These are phyloP conservation scores for Scytalidium lignicola DNA, from an alignment of 2,329 filamentous ascomycete species.

Conservation along the genomic window DNA sequence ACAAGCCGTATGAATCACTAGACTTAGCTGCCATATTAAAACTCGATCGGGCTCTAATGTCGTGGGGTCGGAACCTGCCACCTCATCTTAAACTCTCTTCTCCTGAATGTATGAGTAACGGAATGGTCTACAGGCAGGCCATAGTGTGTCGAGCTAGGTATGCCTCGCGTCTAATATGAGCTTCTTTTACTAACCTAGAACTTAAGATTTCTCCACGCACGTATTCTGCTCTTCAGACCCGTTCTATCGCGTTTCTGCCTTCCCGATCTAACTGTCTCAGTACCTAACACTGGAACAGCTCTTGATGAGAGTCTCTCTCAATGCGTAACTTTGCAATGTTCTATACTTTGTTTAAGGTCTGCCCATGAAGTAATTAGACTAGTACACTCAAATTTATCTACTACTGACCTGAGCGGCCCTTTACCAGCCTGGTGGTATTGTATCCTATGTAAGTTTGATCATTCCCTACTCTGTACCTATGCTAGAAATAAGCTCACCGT, in stretches of 20 bases:
- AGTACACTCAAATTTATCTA: background rate
- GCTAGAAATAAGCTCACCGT: background rate
- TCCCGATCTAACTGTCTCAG: conserved; percentile 13
- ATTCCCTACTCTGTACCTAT: too few relatives aligned
- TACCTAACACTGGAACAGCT: conserved; percentile 12
- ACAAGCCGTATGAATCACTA: background rate
- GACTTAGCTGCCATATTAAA: conserved; percentile 28
- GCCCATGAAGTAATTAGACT: conserved; percentile 28
- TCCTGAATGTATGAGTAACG: conserved; percentile 12
- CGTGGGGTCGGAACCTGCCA: conserved; percentile 28
- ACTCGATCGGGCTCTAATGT: conserved; percentile 27
- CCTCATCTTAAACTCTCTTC: conserved; percentile 18
- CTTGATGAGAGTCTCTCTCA: conserved; percentile 21
- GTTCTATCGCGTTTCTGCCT: conserved; percentile 30
- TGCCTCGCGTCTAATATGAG: background rate
- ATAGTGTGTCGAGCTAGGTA: conserved; percentile 31
- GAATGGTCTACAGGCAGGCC: conserved; percentile 26
- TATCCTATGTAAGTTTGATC: background rate
- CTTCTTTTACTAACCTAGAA: background rate
- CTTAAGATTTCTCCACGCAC: conserved; percentile 29
- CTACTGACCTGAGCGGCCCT: conserved; percentile 20
- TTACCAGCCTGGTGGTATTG: conserved; percentile 15
- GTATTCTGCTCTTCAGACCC: conserved; percentile 30
- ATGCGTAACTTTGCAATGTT: conserved; percentile 20
- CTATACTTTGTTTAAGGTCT: conserved; percentile 29